Evolutionary conservation across 2,329 filamentous ascomycete genomes (phyloP).

Genomic region (Pestalotiopsis sp.): DNA sequence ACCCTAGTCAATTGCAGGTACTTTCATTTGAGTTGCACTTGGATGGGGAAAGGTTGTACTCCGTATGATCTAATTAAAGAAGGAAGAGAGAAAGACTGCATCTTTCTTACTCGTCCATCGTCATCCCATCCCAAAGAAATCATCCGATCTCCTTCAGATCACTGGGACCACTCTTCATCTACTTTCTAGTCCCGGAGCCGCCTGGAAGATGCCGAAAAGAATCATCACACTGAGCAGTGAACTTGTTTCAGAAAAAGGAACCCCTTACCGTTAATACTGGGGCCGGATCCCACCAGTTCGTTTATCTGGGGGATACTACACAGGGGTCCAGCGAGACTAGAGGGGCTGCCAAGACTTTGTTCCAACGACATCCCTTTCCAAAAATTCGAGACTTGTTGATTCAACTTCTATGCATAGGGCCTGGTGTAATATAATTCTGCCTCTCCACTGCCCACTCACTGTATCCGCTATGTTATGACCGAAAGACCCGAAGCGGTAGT

Average conservation of each 20-base stretch:
- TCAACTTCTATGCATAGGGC: background rate
- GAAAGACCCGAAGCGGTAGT: background rate
- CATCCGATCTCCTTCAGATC: background rate
- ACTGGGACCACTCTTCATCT: background rate
- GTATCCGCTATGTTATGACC: background rate
- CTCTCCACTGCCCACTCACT: background rate
- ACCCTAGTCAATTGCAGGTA: too few species aligned
- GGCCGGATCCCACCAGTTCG: constrained; percentile 1
- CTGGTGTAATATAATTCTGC: background rate
- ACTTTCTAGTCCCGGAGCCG: background rate
- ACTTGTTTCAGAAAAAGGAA: constrained; percentile 5
- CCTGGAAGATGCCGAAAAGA: background rate
- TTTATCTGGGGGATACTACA: background rate
- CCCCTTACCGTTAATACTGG: constrained; percentile 6
- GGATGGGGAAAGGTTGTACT: background rate
- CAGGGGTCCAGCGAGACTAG: background rate
- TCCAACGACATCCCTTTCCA: background rate
- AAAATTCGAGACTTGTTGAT: background rate
- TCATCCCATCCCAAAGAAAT: background rate
- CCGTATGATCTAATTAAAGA: background rate
- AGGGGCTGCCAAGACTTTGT: constrained; percentile 6
- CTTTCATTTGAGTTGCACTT: too few species aligned
- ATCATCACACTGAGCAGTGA: background rate
- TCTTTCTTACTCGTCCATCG: background rate
- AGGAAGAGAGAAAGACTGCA: background rate